Conservation (phyloP, 2,329 filamentous ascomycete genomes). For the Parascedosporium putredinis region DNA sequence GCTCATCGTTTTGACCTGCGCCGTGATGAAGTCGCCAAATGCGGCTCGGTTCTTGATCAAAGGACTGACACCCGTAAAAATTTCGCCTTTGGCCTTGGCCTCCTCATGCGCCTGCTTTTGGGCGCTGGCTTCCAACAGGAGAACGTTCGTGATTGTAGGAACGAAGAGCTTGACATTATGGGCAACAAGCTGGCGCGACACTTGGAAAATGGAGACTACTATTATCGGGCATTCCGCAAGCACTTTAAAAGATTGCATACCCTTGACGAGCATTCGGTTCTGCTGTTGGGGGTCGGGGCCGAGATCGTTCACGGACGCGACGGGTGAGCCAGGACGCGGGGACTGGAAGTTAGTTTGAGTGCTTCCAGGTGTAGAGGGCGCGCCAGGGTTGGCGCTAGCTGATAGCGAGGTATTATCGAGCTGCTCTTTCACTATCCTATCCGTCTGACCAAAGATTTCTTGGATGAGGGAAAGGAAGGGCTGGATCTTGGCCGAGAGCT, state of each 20-base stretch:
- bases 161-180: slow-evolving; percentile 88
- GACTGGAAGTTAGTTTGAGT: slow-evolving; percentile 70
- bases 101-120: slow-evolving; percentile 88
- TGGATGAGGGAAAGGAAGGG: slow-evolving; percentile 84
- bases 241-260: slow-evolving; percentile 98
- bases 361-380: slow-evolving; percentile 57
- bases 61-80: slow-evolving; percentile 87
- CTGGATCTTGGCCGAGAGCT: slow-evolving; percentile 69
- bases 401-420: slow-evolving; percentile 66
- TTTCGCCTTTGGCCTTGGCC: slow-evolving; percentile 64
- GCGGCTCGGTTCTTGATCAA: slow-evolving; percentile 88
- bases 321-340: slow-evolving; percentile 80
- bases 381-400: slow-evolving; percentile 38
- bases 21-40: slow-evolving; percentile 95
- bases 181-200: slow-evolving; percentile 68
- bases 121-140: slow-evolving; percentile 81
- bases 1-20: slow-evolving; percentile 98
- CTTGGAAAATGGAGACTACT: slow-evolving; percentile 95
- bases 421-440: slow-evolving; percentile 87
- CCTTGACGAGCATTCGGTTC: slow-evolving; percentile 70
- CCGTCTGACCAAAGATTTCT: slow-evolving; percentile 92
- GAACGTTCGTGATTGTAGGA: slow-evolving; percentile 81
- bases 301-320: slow-evolving; percentile 70
- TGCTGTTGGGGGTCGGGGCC: slow-evolving; percentile 73
- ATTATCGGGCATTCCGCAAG: slow-evolving; percentile 97